These are phyloP conservation scores for Porogramme epimiltina DNA, from an alignment of 1,284 basidiomycete species.

Conservation along the genomic window DNA sequence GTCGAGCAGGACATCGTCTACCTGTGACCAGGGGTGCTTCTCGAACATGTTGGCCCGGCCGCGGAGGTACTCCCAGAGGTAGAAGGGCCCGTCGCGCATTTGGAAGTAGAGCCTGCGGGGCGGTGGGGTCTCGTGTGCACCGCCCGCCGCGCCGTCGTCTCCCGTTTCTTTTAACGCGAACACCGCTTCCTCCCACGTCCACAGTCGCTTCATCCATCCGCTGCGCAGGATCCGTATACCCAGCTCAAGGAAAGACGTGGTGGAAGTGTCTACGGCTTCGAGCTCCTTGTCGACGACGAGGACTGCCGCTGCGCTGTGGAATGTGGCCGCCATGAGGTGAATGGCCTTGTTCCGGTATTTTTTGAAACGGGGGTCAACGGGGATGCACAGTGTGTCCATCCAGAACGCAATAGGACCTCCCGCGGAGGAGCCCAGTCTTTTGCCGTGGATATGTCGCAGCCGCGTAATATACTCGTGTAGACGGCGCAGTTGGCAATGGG, in stretches of 20 bases:
- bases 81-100: slow-evolving; percentile 1
- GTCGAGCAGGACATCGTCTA: too few species aligned
- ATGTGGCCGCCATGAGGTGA: neutral
- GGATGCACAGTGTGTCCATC: slow-evolving; percentile 6
- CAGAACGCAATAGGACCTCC: neutral
- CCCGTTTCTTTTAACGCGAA: neutral
- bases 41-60: too few species aligned
- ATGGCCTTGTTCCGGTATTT: slow-evolving; percentile 3
- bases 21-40: too few species aligned
- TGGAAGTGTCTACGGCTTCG: neutral
- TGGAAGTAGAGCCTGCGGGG: neutral
- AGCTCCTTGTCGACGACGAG: slow-evolving; percentile 5
- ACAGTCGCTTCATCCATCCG: slow-evolving; percentile 5
- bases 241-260: neutral
- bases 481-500: slow-evolving; percentile 3
- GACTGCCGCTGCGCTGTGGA: neutral
- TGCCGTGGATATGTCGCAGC: too few species aligned
- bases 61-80: too few species aligned
- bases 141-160: too few species aligned
- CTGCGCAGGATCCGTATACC: slow-evolving; percentile 2
- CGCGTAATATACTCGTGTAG: too few species aligned
- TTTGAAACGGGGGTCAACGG: neutral
- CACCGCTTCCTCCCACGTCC: slow-evolving; percentile 4
- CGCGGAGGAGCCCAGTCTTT: neutral
- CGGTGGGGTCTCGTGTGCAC: neutral